Percentiles rank a stretch among this genome's conserved stretches.
phyloP scores from a whole-genome alignment of 352 stramenopile genomes.

The Phytophthora pluvialis region DNA sequence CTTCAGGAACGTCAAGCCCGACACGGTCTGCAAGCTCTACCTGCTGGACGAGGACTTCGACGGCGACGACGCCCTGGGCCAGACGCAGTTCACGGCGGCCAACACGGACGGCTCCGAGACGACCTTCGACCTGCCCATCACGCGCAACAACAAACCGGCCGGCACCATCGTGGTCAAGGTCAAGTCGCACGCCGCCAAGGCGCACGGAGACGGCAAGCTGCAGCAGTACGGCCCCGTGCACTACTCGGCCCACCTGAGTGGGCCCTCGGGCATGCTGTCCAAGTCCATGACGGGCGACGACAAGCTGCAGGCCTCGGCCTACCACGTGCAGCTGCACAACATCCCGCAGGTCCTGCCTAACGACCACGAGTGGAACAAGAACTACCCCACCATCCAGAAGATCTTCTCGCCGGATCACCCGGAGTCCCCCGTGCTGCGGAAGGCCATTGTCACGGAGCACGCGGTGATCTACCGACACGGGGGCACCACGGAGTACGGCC shows the following conservation, averaged over 20 bases:
- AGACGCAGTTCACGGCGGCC: constrained; percentile 39
- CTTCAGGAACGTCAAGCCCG: constrained; percentile 45
- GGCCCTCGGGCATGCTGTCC: constrained; percentile 31
- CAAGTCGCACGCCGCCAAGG: constrained; percentile 23
- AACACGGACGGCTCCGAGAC: constrained; percentile 38
- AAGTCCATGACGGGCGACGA: constrained; percentile 35
- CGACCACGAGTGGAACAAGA: constrained; percentile 50
- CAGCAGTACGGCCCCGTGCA: constrained; percentile 41
- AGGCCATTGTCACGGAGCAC: constrained; percentile 36
- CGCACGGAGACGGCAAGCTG: constrained; percentile 10
- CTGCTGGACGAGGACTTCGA: constrained; percentile 45
- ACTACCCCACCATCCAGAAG: constrained; percentile 40
- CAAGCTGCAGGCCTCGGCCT: constrained; percentile 36
- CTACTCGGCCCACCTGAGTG: constrained; percentile 42
- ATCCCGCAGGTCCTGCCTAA: constrained; percentile 29
- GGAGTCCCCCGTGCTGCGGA: constrained; percentile 34
- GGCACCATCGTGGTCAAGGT: constrained; percentile 45
- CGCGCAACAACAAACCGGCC: constrained; percentile 28
- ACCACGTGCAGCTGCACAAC: constrained; percentile 45
- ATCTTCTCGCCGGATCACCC: constrained; percentile 44
- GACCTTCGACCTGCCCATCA: constrained; percentile 41
- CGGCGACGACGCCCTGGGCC: constrained; percentile 39
- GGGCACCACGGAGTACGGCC: constrained; percentile 25
- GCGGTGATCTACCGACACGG: constrained; percentile 40
- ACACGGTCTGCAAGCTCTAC: constrained; percentile 45